Base-by-base conservation (phyloP, 2,329 filamentous ascomycete species). In the Cytospora leucostoma region DNA sequence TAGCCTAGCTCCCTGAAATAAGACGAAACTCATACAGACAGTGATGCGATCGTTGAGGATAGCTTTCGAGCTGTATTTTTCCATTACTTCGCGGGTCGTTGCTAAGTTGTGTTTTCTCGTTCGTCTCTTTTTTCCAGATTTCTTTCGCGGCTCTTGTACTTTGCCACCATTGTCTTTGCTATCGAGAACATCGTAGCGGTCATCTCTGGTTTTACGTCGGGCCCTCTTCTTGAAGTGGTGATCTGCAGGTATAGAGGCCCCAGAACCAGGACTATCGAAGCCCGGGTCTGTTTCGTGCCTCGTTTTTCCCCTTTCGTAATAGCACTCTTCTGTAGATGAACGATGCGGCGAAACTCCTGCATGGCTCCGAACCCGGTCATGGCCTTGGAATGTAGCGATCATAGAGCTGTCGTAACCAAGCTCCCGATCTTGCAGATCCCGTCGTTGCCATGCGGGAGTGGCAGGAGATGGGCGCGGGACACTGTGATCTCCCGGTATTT, bases 201-300 rank as follows among this genome's bases (percentile, higher is more conserved):
- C 80, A 32, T 78, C 74, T 57, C 78, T 80, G 17, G 84, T 88
- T 72, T 83, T 89, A 66, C 80, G 76, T 37, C 87, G 80, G 19
- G 79, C 73, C 53, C 77, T 77, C 66, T 68, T 68, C 15, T 49
- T 59, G 38, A 61, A 66, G 3, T 37, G 40, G 35, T 54, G n/a
- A 7, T 40, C n/a, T 17, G 19, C 44, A 13, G 34, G 37, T 37
- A 38, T 38, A 11, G 37, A n/a, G 5, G 19, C 17, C 47, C 13
- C 56, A 37, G 56, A 60, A 11, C 34, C 40, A 17, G 44, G 21
- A 47, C 51, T 47, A 21, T 10, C 56, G 15, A 34, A 37, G 15
- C 32, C 44, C 7, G 63, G 52, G 8, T 27, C 52, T 12, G 15
- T 17, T 35, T 15, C 55, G 8, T 56, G 34, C 49, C 51, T 63